These are phyloP conservation scores for Neocallimastix lanati DNA, from an alignment of 192 early-diverging fungal species.

Conservation along the genomic window DNA sequence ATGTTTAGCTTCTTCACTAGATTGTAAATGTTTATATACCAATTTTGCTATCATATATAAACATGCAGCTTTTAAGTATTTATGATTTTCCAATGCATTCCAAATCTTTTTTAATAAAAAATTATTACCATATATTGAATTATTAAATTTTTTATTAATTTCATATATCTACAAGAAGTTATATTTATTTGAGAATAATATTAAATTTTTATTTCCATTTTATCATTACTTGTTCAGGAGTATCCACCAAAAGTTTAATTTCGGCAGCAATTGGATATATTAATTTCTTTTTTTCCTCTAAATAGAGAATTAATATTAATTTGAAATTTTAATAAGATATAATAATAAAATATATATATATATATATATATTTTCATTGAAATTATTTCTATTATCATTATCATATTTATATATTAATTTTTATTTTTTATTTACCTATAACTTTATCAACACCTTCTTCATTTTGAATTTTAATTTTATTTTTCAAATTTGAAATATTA, in stretches of 20 bases:
- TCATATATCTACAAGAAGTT: no score
- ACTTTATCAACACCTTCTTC: slow-evolving; percentile 17
- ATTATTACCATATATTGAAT: no score
- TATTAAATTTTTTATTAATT: no score
- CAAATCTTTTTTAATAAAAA: slow-evolving; percentile 64
- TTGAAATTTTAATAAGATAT: neutral
- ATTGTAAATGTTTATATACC: slow-evolving; percentile 47
- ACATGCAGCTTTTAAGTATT: slow-evolving; percentile 49
- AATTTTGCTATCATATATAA: slow-evolving; percentile 48
- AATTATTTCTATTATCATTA: no score
- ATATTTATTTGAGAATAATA: no score
- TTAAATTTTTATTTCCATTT: no score
- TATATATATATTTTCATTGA: no score
- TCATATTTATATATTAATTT: neutral
- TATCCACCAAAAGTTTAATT: slow-evolving; percentile 66
- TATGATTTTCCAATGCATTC: slow-evolving; percentile 50
- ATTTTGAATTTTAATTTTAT: slow-evolving; percentile 14
- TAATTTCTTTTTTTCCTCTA: slow-evolving; percentile 31
- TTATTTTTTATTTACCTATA: slow-evolving; percentile 2
- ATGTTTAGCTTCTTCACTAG: slow-evolving; percentile 14
- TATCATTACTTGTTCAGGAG: slow-evolving; percentile 57
- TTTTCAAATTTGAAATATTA: slow-evolving; percentile 29
- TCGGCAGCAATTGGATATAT: slow-evolving; percentile 56
- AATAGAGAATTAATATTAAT: neutral
- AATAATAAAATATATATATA: neutral